These are phyloP conservation scores for Digitaria exilis DNA, from an alignment of 202 grass and related monocot genomes.

Conservation along the genomic window DNA sequence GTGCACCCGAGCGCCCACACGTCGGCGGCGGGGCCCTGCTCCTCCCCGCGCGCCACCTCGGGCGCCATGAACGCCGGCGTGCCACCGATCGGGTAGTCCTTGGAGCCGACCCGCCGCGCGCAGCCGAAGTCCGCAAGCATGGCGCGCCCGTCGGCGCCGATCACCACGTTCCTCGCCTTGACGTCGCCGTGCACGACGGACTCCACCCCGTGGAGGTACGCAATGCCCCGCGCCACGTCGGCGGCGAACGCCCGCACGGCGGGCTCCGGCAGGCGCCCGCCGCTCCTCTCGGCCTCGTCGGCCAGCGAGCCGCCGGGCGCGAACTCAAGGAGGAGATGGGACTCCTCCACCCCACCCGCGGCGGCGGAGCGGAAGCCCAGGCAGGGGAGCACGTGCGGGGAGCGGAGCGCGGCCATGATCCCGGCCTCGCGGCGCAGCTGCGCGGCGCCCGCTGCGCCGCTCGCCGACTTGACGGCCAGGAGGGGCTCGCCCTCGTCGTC, in stretches of 20 bases:
- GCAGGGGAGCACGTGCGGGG: constrained; percentile 65
- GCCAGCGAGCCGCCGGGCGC: constrained; percentile 63
- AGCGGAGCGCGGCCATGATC: constrained; percentile 51
- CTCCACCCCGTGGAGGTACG: constrained; percentile 56
- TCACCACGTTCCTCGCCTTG: constrained; percentile 69
- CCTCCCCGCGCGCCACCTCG: constrained; percentile 81
- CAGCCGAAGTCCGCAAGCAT: constrained; percentile 86
- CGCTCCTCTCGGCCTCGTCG: constrained; percentile 39
- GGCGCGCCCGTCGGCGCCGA: constrained; percentile 57
- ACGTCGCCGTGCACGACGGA: constrained; percentile 61
- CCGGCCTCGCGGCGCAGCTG: constrained; percentile 44
- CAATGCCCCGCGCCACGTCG: constrained; percentile 58
- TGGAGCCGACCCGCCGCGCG: constrained; percentile 17
- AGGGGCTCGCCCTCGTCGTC: constrained; percentile 38
- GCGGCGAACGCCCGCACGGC: constrained; percentile 44
- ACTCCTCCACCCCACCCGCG: constrained; percentile 21
- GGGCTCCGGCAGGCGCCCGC: constrained; percentile 51
- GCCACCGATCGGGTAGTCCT: constrained; percentile 16
- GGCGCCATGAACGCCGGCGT: constrained; percentile 94
- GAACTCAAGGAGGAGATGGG: constrained; percentile 58
- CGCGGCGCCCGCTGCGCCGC: constrained; percentile 8
- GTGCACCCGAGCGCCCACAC: constrained; percentile 93
- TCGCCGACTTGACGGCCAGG: constrained; percentile 76
- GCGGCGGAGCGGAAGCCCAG: constrained; percentile 33
- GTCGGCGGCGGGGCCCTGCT: constrained; percentile 59